Conservation (phyloP, 768 basidiomycete species). For the Suillus spraguei region DNA sequence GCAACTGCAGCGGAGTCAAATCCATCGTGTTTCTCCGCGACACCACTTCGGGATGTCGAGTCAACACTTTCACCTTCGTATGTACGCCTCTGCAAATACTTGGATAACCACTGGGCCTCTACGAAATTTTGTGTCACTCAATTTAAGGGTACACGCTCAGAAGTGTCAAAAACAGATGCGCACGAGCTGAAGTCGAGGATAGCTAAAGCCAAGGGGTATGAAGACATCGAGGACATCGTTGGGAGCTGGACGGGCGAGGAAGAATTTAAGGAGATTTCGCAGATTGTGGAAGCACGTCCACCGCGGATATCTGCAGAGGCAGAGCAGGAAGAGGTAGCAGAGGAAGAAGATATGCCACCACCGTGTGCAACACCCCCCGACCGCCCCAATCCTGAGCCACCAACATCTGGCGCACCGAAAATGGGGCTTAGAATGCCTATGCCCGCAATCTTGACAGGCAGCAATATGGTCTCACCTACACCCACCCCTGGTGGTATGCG, state of each 20-base stretch:
- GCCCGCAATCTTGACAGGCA: constrained; percentile 43
- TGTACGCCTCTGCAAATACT: constrained; percentile 71
- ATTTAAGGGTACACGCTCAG: constrained; percentile 69
- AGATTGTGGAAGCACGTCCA: constrained; percentile 42
- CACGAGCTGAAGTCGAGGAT: constrained; percentile 56
- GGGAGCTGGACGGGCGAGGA: constrained; percentile 61
- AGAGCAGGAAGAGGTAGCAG: constrained; percentile 23
- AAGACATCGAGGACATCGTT: constrained; percentile 51
- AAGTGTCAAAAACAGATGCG: constrained; percentile 59
- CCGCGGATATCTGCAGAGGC: constrained; percentile 14
- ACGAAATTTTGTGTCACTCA: constrained; percentile 89
- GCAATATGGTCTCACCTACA: constrained; percentile 50
- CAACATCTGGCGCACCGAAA: constrained; percentile 50
- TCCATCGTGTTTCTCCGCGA: constrained; percentile 81
- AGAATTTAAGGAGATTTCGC: constrained; percentile 58
- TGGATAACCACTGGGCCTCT: constrained; percentile 78
- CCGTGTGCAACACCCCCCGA: constrained; percentile 46
- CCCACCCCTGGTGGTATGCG: constrained; percentile 31
- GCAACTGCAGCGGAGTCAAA: constrained; percentile 94
- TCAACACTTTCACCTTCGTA: constrained; percentile 70
- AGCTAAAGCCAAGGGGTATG: constrained; percentile 62
- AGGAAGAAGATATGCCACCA: constrained; percentile 36
- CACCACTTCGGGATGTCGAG: constrained; percentile 69
- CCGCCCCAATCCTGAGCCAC: constrained; percentile 62
- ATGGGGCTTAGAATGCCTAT: constrained; percentile 38